Evolutionary conservation across 2,329 filamentous ascomycete genomes (phyloP).

Genomic region (Teratosphaeria viscida): DNA sequence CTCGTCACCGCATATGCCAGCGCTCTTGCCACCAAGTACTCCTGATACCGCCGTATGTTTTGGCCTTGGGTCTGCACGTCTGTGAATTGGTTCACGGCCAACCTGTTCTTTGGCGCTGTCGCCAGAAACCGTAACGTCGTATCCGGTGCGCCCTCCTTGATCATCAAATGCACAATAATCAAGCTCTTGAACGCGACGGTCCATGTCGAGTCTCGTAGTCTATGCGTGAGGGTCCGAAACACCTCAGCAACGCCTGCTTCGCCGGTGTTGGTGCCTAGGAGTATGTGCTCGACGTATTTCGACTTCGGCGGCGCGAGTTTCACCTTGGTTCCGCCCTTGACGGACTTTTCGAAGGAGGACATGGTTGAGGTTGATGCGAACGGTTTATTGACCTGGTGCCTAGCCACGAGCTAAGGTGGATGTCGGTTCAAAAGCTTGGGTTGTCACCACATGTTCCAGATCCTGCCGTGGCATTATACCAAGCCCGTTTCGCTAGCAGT

Average conservation of each 20-base stretch:
- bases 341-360: slow-evolving; percentile 95
- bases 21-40: slow-evolving; percentile 75
- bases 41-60: slow-evolving; percentile 85
- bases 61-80: slow-evolving; percentile 91
- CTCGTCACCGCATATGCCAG: slow-evolving; percentile 74
- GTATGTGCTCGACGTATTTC: slow-evolving; percentile 98
- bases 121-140: slow-evolving; percentile 78
- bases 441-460: neutral
- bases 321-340: slow-evolving; percentile 96
- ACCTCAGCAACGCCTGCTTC: slow-evolving; percentile 93
- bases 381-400: neutral
- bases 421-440: neutral
- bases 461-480: neutral
- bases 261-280: slow-evolving; percentile 86
- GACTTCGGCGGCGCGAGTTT: slow-evolving; percentile 91
- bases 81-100: slow-evolving; percentile 83
- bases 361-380: slow-evolving; percentile 36
- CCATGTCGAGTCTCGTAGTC: slow-evolving; percentile 93
- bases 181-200: slow-evolving; percentile 98
- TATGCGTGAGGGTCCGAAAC: slow-evolving; percentile 80
- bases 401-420: neutral
- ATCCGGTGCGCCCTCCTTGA: slow-evolving; percentile 84
- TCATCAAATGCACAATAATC: slow-evolving; percentile 94
- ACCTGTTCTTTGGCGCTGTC: slow-evolving; percentile 61
- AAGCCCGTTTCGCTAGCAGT: neutral